These are phyloP conservation scores for Volvox reticuliferus DNA, from an alignment of 139 green algal genomes.

Conservation along the genomic window DNA sequence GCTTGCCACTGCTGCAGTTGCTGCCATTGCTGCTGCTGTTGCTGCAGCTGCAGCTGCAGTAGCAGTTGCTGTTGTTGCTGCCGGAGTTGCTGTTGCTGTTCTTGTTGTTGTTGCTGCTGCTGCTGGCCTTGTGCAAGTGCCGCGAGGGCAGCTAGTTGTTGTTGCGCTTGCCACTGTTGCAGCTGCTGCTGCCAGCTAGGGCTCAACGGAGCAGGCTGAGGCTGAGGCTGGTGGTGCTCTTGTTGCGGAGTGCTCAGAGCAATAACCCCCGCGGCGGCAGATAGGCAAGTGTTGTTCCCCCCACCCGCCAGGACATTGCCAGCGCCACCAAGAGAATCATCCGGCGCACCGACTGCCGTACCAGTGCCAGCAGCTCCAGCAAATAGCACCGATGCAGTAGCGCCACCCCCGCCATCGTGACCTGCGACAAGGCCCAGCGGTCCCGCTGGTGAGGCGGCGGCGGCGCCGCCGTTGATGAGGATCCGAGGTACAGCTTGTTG, in stretches of 20 bases:
- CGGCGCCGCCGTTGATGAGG: background rate
- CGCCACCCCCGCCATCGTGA: no score
- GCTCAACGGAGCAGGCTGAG: background rate
- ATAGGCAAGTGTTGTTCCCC: background rate
- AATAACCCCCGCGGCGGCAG: background rate
- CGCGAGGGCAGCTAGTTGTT: background rate
- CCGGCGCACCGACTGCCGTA: background rate
- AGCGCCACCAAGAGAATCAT: background rate
- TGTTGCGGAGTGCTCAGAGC: background rate
- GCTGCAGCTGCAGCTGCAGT: conserved; percentile 9
- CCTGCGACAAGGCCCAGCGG: no score
- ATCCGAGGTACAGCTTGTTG: background rate
- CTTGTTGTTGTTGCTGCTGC: conserved; percentile 9
- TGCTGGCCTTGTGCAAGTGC: background rate
- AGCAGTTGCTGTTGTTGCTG: conserved; percentile 20
- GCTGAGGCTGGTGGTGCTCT: background rate
- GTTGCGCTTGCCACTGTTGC: conserved; percentile 19
- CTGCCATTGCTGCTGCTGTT: conserved; percentile 25
- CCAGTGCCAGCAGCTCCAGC: background rate
- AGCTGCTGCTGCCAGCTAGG: conserved; percentile 18
- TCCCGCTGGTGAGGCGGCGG: no score
- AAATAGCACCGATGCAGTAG: no score
- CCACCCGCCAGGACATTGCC: background rate
- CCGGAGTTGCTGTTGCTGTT: background rate
- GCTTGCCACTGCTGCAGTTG: conserved; percentile 22